Evolutionary conservation across 2,329 filamentous ascomycete genomes (phyloP), one percentile per base, ranked within the genome.

Genomic region (Fusarium verrucosum): DNA sequence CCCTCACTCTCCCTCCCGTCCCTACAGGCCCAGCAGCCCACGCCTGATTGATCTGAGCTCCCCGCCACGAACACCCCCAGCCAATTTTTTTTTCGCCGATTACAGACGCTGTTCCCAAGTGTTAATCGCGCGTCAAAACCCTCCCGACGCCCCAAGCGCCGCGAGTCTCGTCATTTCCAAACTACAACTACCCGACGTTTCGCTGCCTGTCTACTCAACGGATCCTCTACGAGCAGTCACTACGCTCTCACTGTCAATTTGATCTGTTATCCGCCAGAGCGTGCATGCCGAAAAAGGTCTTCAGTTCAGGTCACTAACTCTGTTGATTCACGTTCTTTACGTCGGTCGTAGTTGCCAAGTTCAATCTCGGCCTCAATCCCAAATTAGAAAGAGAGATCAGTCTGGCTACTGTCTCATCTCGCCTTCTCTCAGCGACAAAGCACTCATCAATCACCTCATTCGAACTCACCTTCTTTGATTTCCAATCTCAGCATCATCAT

Each of bases 61-160:
- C 69, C 69, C 60, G 69, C 69, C 69, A 67, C 62, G 62, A 65
- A 61, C 65, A 58, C 56, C 51, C 55, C 61, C 49, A 55, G 65
- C 59, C 59, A 57, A 50, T 52, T 59, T 72, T 65, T 10, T 66
- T 56, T 50, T 59, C 57, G 54, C 62, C 65, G 59, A 59, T 53
- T 65, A 72, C 71, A 71, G 71, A 61, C 71, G 70, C 71, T 70
- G 53, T 69, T 55, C n/a, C n/a, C 28, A 43, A 55, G 33, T 47
- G 32, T 72, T 73, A 73, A 73, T 73, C 71, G 71, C 71, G 71
- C 71, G 71, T 70, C 70, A 75, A 73, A 69, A 69, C 62, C 55
- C 62, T 70, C 61, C 66, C 67, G 51, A 69, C 69, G 66, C 68
- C 63, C 66, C 71, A 73, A 73, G 71, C 72, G 72, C 72, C 67